Conservation (phyloP, 75 land plant species). For the Cryptomeria japonica region DNA sequence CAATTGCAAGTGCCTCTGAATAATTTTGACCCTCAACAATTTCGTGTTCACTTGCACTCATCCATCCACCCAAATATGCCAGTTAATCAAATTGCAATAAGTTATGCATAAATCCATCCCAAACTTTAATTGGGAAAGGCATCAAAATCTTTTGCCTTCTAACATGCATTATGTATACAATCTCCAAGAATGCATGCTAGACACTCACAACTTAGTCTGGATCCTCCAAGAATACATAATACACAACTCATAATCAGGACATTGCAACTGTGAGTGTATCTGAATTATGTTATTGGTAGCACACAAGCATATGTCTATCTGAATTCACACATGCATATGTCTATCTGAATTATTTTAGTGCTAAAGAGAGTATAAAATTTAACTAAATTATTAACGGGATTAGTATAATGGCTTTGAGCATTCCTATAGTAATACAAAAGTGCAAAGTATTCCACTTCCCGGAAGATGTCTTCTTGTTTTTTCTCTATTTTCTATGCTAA, state of each 20-base stretch:
- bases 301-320: background rate
- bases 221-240: background rate
- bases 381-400: background rate
- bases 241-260: background rate
- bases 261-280: background rate
- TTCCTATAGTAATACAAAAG: background rate
- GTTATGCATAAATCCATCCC: background rate
- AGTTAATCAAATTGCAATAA: background rate
- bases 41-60: background rate
- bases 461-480: background rate
- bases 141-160: background rate
- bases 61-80: background rate
- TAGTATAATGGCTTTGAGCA: background rate
- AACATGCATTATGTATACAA: background rate
- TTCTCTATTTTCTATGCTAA: background rate
- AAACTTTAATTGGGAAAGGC: background rate
- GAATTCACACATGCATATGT: background rate
- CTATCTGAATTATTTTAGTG: background rate
- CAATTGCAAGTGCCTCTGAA: background rate
- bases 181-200: background rate
- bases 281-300: background rate
- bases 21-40: background rate
- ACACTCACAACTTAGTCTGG: no score
- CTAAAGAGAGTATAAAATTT: background rate
- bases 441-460: background rate